Percentiles rank a stretch among this genome's conserved stretches.
These are phyloP conservation scores for Miamiensis avidus DNA, from an alignment of 169 alveolate genomes.

Conservation along the genomic window DNA sequence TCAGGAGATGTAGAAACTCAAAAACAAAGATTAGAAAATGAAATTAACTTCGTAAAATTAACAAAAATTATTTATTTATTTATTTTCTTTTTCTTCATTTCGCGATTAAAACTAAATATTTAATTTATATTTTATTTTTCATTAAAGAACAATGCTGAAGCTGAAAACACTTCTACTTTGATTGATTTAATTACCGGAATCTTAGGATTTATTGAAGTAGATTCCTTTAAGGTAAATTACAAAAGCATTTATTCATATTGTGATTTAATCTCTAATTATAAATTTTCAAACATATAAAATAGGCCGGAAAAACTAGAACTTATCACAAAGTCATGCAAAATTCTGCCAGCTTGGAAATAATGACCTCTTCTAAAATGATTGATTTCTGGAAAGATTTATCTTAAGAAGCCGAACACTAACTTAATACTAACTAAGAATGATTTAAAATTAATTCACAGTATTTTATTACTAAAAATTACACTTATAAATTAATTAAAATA, in stretches of 20 bases:
- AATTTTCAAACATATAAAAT: no score
- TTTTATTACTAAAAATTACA: no score
- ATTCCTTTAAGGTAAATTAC: slow-evolving; percentile 1
- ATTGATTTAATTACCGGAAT: slow-evolving; percentile 25
- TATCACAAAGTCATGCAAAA: background rate
- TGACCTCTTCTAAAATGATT: background rate
- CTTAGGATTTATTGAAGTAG: slow-evolving; percentile 31
- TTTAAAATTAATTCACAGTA: no score
- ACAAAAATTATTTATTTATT: no score
- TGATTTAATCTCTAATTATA: background rate
- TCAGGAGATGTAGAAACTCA: background rate
- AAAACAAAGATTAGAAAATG: slow-evolving; percentile 14
- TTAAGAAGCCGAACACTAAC: background rate
- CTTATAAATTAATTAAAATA: no score
- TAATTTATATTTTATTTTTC: background rate
- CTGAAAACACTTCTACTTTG: slow-evolving; percentile 13
- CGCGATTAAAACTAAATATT: background rate
- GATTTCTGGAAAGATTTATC: background rate
- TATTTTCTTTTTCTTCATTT: no score
- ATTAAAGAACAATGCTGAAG: slow-evolving; percentile 6
- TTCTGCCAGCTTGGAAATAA: background rate
- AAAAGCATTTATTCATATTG: no score
- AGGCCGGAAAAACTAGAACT: background rate
- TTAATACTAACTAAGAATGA: no score
- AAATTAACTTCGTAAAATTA: slow-evolving; percentile 4